Percentiles rank a stretch among this genome's conserved stretches.
Conservation (phyloP, 192 early-diverging fungal genomes). For the Coemansia guatemalensis region DNA sequence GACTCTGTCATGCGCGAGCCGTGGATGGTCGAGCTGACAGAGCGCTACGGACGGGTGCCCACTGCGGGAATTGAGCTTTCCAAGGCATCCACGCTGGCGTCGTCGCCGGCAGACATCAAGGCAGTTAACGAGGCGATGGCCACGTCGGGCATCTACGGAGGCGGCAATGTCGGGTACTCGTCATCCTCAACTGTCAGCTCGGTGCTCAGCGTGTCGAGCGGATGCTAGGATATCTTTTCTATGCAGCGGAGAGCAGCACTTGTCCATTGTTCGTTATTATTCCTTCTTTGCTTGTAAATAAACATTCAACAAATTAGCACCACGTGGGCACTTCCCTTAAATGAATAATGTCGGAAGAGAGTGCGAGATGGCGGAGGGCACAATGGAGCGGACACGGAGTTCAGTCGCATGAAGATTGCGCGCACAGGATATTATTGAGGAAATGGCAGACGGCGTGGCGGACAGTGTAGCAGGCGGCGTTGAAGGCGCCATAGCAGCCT, state of each 20-base stretch:
- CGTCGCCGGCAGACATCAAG: constrained; percentile 26
- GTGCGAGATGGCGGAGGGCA: not conserved
- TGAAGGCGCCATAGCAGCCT: constrained; percentile 10
- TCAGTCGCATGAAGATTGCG: not conserved
- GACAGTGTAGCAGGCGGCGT: not conserved
- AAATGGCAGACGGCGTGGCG: not conserved
- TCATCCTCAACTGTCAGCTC: constrained; percentile 50
- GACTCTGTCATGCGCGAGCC: constrained; percentile 69
- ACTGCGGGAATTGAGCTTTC: constrained; percentile 6
- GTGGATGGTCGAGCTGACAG: constrained; percentile 60
- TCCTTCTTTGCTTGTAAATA: not conserved
- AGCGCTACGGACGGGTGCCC: constrained; percentile 19
- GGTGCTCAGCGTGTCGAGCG: constrained; percentile 43
- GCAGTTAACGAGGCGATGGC: constrained; percentile 38
- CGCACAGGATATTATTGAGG: not conserved
- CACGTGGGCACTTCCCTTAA: not conserved
- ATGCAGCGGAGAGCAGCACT: not conserved
- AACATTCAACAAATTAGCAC: not conserved
- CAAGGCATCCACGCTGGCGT: constrained; percentile 27
- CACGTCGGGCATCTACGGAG: constrained; percentile 33
- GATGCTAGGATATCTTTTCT: constrained; percentile 11
- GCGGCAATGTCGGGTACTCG: constrained; percentile 30
- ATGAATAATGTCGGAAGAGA: not conserved
- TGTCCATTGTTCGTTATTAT: constrained; percentile 5
- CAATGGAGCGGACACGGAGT: not conserved